phyloP scores from a whole-genome alignment of 202 grass and related monocot species.

The Eragrostis tef region DNA sequence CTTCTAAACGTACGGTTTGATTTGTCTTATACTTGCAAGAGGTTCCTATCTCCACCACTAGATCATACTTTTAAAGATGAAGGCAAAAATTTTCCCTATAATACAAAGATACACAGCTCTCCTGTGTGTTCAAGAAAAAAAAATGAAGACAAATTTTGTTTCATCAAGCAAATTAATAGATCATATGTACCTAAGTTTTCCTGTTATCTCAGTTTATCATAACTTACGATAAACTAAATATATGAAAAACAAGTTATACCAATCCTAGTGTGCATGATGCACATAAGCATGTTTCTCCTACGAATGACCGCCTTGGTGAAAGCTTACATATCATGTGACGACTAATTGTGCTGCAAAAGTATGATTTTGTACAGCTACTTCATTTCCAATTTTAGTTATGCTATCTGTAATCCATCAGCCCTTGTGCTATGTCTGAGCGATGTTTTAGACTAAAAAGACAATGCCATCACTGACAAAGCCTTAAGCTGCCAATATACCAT shows the following conservation, averaged over 20 bases:
- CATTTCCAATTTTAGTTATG: not conserved
- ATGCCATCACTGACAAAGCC: not conserved
- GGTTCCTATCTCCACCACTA: not conserved
- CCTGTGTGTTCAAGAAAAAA: too few relatives aligned
- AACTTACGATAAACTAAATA: not conserved
- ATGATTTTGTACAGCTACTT: not conserved
- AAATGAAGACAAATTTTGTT: too few relatives aligned
- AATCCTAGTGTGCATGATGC: not conserved
- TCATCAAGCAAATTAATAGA: not conserved
- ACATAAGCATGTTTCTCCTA: not conserved
- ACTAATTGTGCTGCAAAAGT: not conserved
- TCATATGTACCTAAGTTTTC: not conserved
- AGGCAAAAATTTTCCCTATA: too few relatives aligned
- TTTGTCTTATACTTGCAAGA: not conserved
- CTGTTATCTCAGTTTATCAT: not conserved
- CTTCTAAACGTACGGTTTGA: not conserved
- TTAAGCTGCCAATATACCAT: not conserved
- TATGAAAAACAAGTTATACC: not conserved
- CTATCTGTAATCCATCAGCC: slow-evolving; percentile 1
- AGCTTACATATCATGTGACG: not conserved
- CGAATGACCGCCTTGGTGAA: not conserved
- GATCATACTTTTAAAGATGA: too few relatives aligned
- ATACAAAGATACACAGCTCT: too few relatives aligned
- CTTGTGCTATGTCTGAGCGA: not conserved
- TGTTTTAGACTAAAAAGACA: not conserved